Base-by-base conservation (phyloP, 129 eudicot genomes). In the Arctium lappa region DNA sequence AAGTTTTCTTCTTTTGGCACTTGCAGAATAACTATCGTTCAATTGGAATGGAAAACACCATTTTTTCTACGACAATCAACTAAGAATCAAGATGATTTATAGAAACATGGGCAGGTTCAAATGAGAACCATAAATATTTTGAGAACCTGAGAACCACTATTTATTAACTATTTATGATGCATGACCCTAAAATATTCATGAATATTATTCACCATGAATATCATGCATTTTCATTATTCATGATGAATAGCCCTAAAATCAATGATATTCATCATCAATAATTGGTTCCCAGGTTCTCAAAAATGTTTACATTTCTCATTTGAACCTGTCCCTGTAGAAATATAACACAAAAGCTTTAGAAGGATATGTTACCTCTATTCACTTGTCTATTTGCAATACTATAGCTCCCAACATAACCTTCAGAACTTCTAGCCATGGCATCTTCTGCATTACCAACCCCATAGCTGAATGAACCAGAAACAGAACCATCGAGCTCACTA, bases 301-400 rank as follows among this genome's bases (percentile, higher is more conserved):
- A 74, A 29, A 39, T 18, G 12, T 39, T 18, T 30, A 63, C 0
- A 29, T 2, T 16, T 60, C 65, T 53, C 65, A 53, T 53, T 13
- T 50, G 22, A 40, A 70, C 33, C 72, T 29, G 5, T 3, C 22
- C 62, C 33, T n/a, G 1, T 11, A 63, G 32, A 29, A 12, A 15
- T 56, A 56, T 15, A 56, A 56, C 65, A 56, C 56, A 50, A 77
- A 63, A 72, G 18, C 32, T 72, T 34, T 60, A n/a, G n/a, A 76
- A 16, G 44, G 34, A 48, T 8, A 77, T 15, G 46, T 60, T 3
- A 91, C 97, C 97, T 93, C 97, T 89, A 88, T 80, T 85, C 10
- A 90, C 39, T 80, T 93, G 92, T 87, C 96, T 91, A 88, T 90
- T 91, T 84, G 92, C 88, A 79, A 87, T 84, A 71, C 83, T 92